A percentile compares a stretch with the other conserved stretches of the same genome.
phyloP scores from a whole-genome alignment of 1,284 basidiomycete species.

The Cutaneotrichosporon spelunceum region DNA sequence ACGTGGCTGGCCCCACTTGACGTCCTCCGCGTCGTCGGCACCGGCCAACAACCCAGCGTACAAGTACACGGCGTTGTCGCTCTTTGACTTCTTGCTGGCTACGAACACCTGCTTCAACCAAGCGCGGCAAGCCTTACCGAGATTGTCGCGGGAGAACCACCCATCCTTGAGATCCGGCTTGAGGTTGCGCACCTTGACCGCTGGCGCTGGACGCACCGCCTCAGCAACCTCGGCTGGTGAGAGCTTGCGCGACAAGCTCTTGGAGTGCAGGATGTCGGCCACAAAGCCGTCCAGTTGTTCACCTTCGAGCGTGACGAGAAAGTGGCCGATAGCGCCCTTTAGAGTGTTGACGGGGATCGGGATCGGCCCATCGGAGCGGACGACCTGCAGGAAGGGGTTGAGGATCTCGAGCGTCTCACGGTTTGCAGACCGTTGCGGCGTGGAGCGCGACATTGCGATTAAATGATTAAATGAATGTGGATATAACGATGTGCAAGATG shows the following conservation, averaged over 20 bases:
- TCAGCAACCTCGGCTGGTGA: constrained; percentile 1
- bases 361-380: constrained; percentile 24
- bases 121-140: constrained; percentile 17
- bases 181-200: constrained; percentile 9
- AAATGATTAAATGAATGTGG: neutral
- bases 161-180: constrained; percentile 17
- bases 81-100: constrained; percentile 7
- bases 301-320: constrained; percentile 29
- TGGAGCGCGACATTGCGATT: constrained; percentile 3
- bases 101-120: constrained; percentile 17
- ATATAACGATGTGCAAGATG: neutral
- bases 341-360: constrained; percentile 34
- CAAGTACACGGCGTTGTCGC: constrained; percentile 4
- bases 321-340: constrained; percentile 42
- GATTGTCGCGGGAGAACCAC: constrained; percentile 16
- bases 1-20: constrained; percentile 33
- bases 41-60: constrained; percentile 29
- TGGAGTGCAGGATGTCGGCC: constrained; percentile 25
- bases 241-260: constrained; percentile 27
- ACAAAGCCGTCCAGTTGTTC: constrained; percentile 27
- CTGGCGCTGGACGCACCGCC: constrained; percentile 15
- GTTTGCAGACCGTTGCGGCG: neutral
- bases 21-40: constrained; percentile 19
- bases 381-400: constrained; percentile 28
- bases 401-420: constrained; percentile 25